phyloP scores from a whole-genome alignment of 441 rosid genomes.

The Brassica hybrid region DNA sequence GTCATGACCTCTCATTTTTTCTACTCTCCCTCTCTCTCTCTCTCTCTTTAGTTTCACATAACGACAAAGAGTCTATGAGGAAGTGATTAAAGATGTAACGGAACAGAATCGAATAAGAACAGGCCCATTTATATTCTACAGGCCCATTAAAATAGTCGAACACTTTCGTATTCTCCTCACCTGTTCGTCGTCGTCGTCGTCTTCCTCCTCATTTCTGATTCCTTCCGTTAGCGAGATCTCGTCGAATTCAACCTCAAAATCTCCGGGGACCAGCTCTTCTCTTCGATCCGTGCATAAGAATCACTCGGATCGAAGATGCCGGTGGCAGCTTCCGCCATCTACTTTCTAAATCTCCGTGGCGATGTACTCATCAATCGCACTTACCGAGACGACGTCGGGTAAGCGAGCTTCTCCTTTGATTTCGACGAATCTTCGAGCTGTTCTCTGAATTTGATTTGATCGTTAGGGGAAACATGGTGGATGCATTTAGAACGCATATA shows the following conservation, averaged over 20 bases:
- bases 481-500: conserved; percentile 95
- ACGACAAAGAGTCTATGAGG: background rate
- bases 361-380: conserved; percentile 98
- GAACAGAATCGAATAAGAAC: background rate
- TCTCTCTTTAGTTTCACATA: background rate
- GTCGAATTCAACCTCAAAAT: conserved; percentile 13
- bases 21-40: background rate
- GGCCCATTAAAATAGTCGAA: conserved; percentile 19
- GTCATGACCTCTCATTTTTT: background rate
- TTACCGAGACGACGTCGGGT: conserved; percentile 98
- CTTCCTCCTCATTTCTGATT: conserved; percentile 9
- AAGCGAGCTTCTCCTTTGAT: background rate
- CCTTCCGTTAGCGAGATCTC: conserved; percentile 40
- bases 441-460: background rate
- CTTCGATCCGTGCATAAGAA: conserved; percentile 28
- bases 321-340: conserved; percentile 98
- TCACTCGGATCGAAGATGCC: conserved; percentile 78
- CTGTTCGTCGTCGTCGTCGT: conserved; percentile 34
- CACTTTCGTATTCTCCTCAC: conserved; percentile 9
- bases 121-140: background rate
- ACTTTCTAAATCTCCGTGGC: conserved; percentile 96
- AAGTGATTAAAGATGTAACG: background rate
- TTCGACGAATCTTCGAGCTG: too few species aligned
- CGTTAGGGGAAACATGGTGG: conserved; percentile 93
- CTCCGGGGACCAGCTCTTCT: conserved; percentile 11